Base-by-base conservation (phyloP, 345 rosid genomes). In the Trapa incisa region DNA sequence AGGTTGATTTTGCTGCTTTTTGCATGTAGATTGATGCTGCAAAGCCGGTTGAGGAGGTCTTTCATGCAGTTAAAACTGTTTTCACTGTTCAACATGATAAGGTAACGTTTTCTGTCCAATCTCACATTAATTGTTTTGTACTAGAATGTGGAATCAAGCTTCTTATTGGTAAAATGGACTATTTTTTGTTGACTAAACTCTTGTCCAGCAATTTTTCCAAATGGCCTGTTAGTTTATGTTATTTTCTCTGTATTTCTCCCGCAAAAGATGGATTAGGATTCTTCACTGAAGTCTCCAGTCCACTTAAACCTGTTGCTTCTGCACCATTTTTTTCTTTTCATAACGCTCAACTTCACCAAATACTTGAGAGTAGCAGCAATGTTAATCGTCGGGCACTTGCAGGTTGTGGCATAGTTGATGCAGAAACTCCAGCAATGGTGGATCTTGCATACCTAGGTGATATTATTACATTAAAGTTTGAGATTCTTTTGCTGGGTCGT, bases 11-110 rank as follows among this genome's bases (percentile, higher is more conserved):
- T 66, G 57, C 58, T 64, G 47, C 66, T 62, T 66, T 68, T 67
- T n/a, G 29, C 39, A 61, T 36, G 60, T 65, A 89, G 96, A 81
- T 67, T 52, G 69, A 67, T 14, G 69, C 48, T 67, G 48, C 61
- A 67, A 67, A 53, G 60, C 69, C 61, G 3, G 39, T 48, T 67
- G 69, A 22, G 54, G 69, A 50, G 61, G 69, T 53, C 14, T 52
- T 67, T 67, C 47, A 53, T 33, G 45, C 61, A 9, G 60, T 67
- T 22, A 67, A 54, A 53, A 32, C 47, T 39, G 56, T 67, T 54
- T 67, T 53, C 61, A 53, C 50, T 33, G 16, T 53, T 6, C 9
- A 39, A 38, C 33, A 64, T 64, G 37, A 17, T 22, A 16, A 42
- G 67, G 67, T 65, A 12, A 65, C 37, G 65, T 61, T 15, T 58